These are phyloP conservation scores for Calonectria henricotiae DNA, from an alignment of 2,329 filamentous ascomycete genomes.

Conservation along the genomic window DNA sequence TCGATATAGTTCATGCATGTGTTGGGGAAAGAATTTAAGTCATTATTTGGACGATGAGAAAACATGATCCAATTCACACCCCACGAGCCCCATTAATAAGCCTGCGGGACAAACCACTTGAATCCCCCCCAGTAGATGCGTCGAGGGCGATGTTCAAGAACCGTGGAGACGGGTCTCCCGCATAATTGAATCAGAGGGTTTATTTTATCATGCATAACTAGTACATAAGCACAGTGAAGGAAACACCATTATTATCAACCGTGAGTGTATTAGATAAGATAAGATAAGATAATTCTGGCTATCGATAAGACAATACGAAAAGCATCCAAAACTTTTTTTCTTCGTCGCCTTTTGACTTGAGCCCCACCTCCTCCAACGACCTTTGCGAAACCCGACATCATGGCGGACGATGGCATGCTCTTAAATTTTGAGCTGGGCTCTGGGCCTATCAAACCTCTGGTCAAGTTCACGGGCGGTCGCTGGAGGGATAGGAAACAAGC, in stretches of 20 bases:
- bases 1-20: constrained; percentile 34
- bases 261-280: constrained; percentile 28
- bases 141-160: no score
- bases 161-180: background rate
- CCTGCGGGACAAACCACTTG: background rate
- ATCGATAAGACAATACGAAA: constrained; percentile 49
- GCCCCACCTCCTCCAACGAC: constrained; percentile 49
- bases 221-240: no score
- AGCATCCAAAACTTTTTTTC: constrained; percentile 46
- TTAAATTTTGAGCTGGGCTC: constrained; percentile 90
- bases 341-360: constrained; percentile 33
- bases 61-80: background rate
- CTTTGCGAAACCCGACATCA: constrained; percentile 58
- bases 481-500: constrained; percentile 93
- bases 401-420: constrained; percentile 97
- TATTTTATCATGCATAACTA: background rate
- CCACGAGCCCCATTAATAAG: no score
- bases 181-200: background rate
- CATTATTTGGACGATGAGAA: background rate
- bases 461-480: constrained; percentile 87
- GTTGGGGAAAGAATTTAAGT: constrained; percentile 6
- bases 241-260: background rate
- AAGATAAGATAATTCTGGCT: constrained; percentile 40
- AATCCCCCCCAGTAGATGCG: no score
- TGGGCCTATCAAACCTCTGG: constrained; percentile 73